A percentile compares a stretch with the other conserved stretches of the same genome.
Evolutionary conservation across 192 early-diverging fungal genomes (phyloP).

Genomic region (Coemansia biformis): DNA sequence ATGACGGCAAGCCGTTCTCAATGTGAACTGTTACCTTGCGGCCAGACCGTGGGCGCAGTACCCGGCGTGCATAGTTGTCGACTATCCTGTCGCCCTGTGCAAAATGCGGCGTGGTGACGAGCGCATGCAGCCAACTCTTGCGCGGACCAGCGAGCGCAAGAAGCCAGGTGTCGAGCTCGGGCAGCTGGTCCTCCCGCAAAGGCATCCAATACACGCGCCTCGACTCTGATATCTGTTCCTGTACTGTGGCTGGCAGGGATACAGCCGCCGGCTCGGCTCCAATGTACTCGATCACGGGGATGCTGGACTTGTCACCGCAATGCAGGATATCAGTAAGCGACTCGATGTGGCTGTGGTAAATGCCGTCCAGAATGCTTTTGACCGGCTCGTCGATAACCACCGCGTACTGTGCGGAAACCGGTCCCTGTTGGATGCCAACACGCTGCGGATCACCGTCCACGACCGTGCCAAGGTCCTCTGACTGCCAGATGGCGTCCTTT

Average conservation of each 20-base stretch:
- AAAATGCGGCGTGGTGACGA: constrained; percentile 64
- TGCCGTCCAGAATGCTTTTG: constrained; percentile 76
- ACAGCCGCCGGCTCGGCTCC: constrained; percentile 11
- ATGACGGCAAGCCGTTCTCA: not conserved
- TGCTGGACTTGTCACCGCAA: constrained; percentile 50
- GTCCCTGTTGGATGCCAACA: constrained; percentile 84
- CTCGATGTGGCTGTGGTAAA: constrained; percentile 74
- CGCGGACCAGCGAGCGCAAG: constrained; percentile 61
- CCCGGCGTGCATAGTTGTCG: constrained; percentile 55
- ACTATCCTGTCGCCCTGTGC: constrained; percentile 63
- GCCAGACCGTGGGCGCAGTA: constrained; percentile 56
- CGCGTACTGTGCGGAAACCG: constrained; percentile 70
- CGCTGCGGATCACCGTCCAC: constrained; percentile 80
- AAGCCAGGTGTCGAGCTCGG: constrained; percentile 52
- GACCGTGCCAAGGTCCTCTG: constrained; percentile 79
- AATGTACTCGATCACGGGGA: constrained; percentile 76
- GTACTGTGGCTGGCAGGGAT: constrained; percentile 1
- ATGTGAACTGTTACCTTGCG: constrained; percentile 28
- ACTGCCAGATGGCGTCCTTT: constrained; percentile 89
- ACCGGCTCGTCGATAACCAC: constrained; percentile 79
- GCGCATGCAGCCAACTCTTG: constrained; percentile 73
- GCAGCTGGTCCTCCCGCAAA: not conserved
- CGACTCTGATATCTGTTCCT: not conserved
- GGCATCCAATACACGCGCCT: constrained; percentile 9
- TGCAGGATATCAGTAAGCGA: constrained; percentile 70